A percentile compares a stretch with the other conserved stretches of the same genome.
Conservation (phyloP, 192 early-diverging fungal genomes). For the Entrophospora sp. region DNA sequence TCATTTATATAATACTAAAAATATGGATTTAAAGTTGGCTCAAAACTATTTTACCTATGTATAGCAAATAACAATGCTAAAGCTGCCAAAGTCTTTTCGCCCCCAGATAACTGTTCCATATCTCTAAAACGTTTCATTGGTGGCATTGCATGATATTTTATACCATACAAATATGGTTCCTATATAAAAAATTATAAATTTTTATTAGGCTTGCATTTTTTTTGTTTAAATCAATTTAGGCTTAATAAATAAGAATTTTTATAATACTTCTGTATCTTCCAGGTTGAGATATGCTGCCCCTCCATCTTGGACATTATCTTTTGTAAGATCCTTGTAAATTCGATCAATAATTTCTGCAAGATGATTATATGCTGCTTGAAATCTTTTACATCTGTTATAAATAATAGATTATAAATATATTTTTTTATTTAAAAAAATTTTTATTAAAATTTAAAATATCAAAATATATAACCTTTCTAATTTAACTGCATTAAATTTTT, state of each 20-base stretch:
- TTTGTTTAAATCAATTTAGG: no score
- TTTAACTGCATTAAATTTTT: slow-evolving; percentile 72
- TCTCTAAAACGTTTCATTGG: slow-evolving; percentile 99
- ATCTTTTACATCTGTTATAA: slow-evolving; percentile 44
- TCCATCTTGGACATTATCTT: slow-evolving; percentile 81
- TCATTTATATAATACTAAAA: not conserved
- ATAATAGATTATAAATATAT: not conserved
- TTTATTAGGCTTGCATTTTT: not conserved
- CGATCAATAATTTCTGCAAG: slow-evolving; percentile 87
- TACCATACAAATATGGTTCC: slow-evolving; percentile 88
- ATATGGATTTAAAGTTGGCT: not conserved
- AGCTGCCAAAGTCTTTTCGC: slow-evolving; percentile 98
- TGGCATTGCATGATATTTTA: slow-evolving; percentile 99
- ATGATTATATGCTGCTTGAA: slow-evolving; percentile 80
- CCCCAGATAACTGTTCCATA: slow-evolving; percentile 98
- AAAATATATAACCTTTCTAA: slow-evolving; percentile 52
- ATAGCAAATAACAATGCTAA: slow-evolving; percentile 95
- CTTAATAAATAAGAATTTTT: not conserved
- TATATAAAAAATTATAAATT: not conserved
- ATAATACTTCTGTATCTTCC: slow-evolving; percentile 66
- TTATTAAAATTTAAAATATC: not conserved
- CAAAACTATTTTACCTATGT: slow-evolving; percentile 46
- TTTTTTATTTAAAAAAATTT: not conserved
- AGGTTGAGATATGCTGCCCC: slow-evolving; percentile 91
- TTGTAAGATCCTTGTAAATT: slow-evolving; percentile 94